Percentiles rank a stretch among this genome's conserved stretches.
Conservation (phyloP, 768 basidiomycete genomes). For the Tulasnella sp. region DNA sequence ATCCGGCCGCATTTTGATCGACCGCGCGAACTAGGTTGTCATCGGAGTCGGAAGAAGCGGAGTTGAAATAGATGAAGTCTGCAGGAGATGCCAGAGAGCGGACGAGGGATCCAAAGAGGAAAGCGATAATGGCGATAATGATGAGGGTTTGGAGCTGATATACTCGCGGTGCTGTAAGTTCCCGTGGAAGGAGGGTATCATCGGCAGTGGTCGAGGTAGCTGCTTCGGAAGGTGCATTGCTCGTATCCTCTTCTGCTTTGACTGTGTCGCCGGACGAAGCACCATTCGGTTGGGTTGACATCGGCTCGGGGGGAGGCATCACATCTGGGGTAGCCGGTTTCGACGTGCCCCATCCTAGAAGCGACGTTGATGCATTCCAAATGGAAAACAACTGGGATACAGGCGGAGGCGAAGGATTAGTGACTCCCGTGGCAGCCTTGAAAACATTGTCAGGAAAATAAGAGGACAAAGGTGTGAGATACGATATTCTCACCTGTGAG, state of each 20-base stretch:
- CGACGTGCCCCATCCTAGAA: neutral
- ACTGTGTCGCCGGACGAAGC: neutral
- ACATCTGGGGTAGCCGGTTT: neutral
- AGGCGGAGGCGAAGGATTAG: neutral
- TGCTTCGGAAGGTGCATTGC: neutral
- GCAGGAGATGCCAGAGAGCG: slow-evolving; percentile 81
- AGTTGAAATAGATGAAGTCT: slow-evolving; percentile 69
- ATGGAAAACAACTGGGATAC: neutral
- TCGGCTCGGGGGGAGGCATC: slow-evolving; percentile 5
- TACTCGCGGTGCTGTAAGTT: slow-evolving; percentile 9
- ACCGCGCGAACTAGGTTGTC: slow-evolving; percentile 28
- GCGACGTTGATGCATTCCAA: slow-evolving; percentile 11
- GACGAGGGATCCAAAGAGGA: slow-evolving; percentile 82
- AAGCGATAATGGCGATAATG: slow-evolving; percentile 72
- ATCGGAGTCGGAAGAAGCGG: slow-evolving; percentile 26
- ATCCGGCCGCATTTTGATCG: slow-evolving; percentile 38
- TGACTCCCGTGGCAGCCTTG: neutral
- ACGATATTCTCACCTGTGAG: neutral
- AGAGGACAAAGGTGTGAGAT: neutral
- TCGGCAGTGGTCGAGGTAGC: slow-evolving; percentile 1
- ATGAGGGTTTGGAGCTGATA: slow-evolving; percentile 49
- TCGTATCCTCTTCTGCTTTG: neutral
- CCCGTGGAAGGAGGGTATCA: neutral
- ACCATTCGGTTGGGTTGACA: neutral
- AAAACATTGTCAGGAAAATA: neutral